These are phyloP conservation scores for Hypomontagnella monticulosa DNA, from an alignment of 495 filamentous ascomycete genomes.

Conservation along the genomic window DNA sequence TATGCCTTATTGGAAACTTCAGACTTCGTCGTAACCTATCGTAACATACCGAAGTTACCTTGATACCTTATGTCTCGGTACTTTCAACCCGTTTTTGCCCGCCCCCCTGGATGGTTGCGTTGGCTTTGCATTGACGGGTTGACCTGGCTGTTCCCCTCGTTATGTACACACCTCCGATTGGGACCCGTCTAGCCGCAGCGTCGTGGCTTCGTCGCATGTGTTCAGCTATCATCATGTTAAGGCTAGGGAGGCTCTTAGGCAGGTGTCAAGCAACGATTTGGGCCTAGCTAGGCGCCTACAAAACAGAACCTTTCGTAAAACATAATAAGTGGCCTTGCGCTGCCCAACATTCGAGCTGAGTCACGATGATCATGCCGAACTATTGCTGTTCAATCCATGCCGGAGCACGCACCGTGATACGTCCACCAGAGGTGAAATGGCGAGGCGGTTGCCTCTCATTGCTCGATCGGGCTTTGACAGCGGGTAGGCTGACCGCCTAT, in stretches of 20 bases:
- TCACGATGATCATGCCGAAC: conserved; percentile 9
- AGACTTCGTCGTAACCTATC: conserved; percentile 18
- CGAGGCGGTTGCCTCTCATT: conserved; percentile 30
- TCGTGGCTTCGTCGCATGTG: conserved; percentile 36
- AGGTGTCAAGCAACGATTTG: conserved; percentile 14
- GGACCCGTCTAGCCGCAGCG: conserved; percentile 36
- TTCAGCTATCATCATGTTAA: conserved; percentile 34
- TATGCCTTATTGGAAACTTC: conserved; percentile 18
- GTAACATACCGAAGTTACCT: conserved; percentile 18
- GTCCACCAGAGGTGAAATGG: conserved; percentile 20
- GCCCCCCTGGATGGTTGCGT: conserved; percentile 42
- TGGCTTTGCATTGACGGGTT: conserved; percentile 55
- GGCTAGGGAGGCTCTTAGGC: conserved; percentile 26
- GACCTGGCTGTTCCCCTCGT: conserved; percentile 37
- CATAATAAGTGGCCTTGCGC: conserved; percentile 16
- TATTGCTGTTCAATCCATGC: conserved; percentile 14
- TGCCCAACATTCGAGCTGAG: conserved; percentile 22
- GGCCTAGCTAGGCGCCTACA: conserved; percentile 5
- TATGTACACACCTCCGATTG: conserved; percentile 19
- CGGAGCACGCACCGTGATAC: conserved; percentile 6
- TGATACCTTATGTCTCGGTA: conserved; percentile 17
- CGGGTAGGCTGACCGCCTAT: conserved; percentile 29
- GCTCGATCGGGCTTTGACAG: conserved; percentile 39
- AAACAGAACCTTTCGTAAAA: conserved; percentile 1
- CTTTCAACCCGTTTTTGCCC: conserved; percentile 12